Base-by-base conservation (phyloP, 768 basidiomycete genomes). In the Calocera cornea region DNA sequence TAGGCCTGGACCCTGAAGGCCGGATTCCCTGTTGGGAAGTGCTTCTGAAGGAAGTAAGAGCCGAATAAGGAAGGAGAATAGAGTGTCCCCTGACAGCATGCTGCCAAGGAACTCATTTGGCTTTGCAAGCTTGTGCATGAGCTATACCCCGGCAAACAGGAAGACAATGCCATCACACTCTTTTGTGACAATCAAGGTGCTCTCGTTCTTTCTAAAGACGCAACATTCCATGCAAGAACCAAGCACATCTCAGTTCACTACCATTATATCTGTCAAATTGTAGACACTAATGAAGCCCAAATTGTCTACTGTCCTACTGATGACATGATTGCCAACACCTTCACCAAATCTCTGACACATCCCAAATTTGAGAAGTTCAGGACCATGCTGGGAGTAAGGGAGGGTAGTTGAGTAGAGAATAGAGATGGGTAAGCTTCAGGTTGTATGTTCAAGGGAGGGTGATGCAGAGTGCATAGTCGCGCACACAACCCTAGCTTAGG, bases 121-220 rank as follows among this genome's bases (percentile, higher is more conserved):
- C 24, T 47, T 8, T 19, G 44, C 44, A 47, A 47, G 19, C 44
- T 47, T 19, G 7, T 19, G 19, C 3, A 7, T 7, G 44, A 47
- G 44, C 44, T 47, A 3, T 47, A 8, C 24, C 44, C 44, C 24
- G 19, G 5, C 19, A 19, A 17, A 7, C 8, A 24, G 3, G 44
- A 47, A 8, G 44, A 47, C 24, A 19, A 17, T 8, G 8, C 44
- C 5, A 47, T 19, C 44, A 47, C 44, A 47, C 44, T 47, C 44
- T 47, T 47, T 64, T 64, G 64, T 24, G 64, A 65, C 34, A 65
- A 65, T 38, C 31, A 65, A 34, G 64, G 34, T 27, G 64, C 64
- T 24, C 5, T 65, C 24, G 40, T 36, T 38, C 64, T 65, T 2
- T 36, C 64, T 34, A 38, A 41, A 29, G 40, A 65, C 33, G 31